Percentiles rank a stretch among this genome's conserved stretches.
Evolutionary conservation across 306 rosid genomes (phyloP).

Genomic region (Heteromeles arbutifolia): DNA sequence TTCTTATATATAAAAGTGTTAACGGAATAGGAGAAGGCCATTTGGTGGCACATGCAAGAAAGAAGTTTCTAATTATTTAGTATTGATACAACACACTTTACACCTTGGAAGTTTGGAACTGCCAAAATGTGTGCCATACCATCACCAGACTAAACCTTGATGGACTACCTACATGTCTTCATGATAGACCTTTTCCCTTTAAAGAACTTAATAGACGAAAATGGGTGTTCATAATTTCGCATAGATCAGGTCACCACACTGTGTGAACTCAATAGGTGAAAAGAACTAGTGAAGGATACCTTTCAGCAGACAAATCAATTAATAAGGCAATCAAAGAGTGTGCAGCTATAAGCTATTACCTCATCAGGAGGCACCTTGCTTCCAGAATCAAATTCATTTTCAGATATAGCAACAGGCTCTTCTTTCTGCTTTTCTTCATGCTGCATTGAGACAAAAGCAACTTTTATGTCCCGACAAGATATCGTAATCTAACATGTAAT

Average conservation of each 20-base stretch:
- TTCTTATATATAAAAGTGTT: background rate
- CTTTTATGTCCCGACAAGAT: background rate
- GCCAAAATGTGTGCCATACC: background rate
- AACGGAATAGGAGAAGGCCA: background rate
- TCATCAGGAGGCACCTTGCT: constrained; percentile 44
- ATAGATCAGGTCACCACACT: background rate
- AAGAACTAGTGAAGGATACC: background rate
- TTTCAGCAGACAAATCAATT: background rate
- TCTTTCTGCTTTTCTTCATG: constrained; percentile 36
- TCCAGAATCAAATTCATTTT: constrained; percentile 30
- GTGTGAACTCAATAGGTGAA: background rate
- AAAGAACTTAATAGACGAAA: background rate
- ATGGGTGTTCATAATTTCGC: background rate
- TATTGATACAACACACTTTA: background rate
- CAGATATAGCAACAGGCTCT: constrained; percentile 41
- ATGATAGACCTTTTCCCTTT: background rate
- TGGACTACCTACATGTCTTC: background rate
- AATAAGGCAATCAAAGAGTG: constrained; percentile 21
- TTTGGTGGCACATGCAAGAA: background rate
- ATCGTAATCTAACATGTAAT: background rate
- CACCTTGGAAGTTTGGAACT: background rate
- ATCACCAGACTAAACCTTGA: background rate
- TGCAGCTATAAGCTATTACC: constrained; percentile 14
- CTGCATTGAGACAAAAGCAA: constrained; percentile 26
- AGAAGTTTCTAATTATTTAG: background rate